Evolutionary conservation across 2,329 filamentous ascomycete genomes (phyloP).

Genomic region (Fusarium sp.): DNA sequence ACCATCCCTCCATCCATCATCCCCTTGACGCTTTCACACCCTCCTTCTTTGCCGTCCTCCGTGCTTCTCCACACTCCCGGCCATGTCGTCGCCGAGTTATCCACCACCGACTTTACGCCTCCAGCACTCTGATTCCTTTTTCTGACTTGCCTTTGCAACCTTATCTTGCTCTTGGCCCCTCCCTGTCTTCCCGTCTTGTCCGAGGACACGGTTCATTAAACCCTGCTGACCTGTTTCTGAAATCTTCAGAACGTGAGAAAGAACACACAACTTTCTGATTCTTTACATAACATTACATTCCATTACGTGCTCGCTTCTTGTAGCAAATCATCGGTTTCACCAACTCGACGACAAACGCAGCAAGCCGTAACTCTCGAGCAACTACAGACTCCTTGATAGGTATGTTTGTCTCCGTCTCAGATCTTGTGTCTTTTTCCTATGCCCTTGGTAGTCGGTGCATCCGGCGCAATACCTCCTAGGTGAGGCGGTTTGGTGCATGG

Average conservation of each 20-base stretch:
- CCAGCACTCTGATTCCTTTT: constrained; percentile 43
- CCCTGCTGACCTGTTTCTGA: constrained; percentile 34
- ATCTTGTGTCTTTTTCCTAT: constrained; percentile 36
- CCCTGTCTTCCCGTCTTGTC: constrained; percentile 35
- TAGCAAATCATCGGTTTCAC: constrained; percentile 37
- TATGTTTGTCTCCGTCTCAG: constrained; percentile 46
- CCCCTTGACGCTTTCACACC: constrained; percentile 29
- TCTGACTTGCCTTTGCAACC: constrained; percentile 46
- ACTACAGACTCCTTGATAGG: constrained; percentile 36
- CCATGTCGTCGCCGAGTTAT: constrained; percentile 53
- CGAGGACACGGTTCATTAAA: constrained; percentile 42
- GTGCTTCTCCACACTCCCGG: constrained; percentile 49
- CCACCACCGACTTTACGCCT: constrained; percentile 46
- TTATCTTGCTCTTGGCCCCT: constrained; percentile 47
- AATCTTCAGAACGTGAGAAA: constrained; percentile 1
- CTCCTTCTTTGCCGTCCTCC: constrained; percentile 47
- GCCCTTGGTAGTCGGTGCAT: constrained; percentile 44
- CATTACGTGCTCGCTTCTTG: constrained; percentile 34
- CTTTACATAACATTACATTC: neutral
- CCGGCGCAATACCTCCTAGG: constrained; percentile 45
- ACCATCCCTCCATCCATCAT: neutral
- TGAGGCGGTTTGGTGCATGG: constrained; percentile 50
- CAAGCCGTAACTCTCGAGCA: constrained; percentile 26
- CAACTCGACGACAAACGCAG: constrained; percentile 40
- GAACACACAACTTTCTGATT: constrained; percentile 5